A percentile compares a stretch with the other conserved stretches of the same genome.
Conservation (phyloP, 208 protist species). For the Wallacemonas sp. region DNA sequence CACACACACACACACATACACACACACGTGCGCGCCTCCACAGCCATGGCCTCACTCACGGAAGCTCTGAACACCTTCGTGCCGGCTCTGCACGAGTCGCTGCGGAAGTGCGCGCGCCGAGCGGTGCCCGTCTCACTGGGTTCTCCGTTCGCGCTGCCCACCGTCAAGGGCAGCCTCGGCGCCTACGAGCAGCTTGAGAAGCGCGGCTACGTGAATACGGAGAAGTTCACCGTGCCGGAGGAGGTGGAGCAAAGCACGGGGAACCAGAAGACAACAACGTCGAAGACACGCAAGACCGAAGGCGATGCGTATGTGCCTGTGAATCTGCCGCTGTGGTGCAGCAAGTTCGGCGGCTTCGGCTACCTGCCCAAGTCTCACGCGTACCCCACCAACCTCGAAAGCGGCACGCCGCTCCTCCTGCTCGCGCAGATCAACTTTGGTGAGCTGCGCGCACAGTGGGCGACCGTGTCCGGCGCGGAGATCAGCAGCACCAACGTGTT, state of each 20-base stretch:
- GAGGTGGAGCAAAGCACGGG: too few relatives aligned
- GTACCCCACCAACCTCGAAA: conserved; percentile 22
- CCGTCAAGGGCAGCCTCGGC: conserved; percentile 9
- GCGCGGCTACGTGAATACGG: not conserved
- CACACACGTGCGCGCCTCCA: too few relatives aligned
- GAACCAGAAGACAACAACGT: too few relatives aligned
- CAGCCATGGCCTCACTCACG: conserved; percentile 1
- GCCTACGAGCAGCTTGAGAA: conserved; percentile 7
- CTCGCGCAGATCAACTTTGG: conserved; percentile 28
- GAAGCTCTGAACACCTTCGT: not conserved
- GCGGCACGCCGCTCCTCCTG: conserved; percentile 20
- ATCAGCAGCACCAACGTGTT: conserved; percentile 6
- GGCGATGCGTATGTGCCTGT: not conserved
- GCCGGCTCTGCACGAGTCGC: not conserved
- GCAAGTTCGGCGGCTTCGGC: conserved; percentile 32
- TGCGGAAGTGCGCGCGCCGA: conserved; percentile 8
- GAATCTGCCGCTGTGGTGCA: conserved; percentile 28
- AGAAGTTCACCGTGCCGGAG: not conserved
- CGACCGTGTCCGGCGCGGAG: not conserved
- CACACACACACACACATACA: too few relatives aligned
- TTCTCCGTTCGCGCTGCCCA: not conserved
- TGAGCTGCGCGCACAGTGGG: conserved; percentile 24
- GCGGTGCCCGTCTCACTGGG: conserved; percentile 12
- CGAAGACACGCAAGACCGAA: not conserved
- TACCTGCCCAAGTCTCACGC: conserved; percentile 20